Percentiles rank a stretch among this genome's conserved stretches.
These are phyloP conservation scores for Nakazawaea holstii DNA, from an alignment of 805 yeast species.

Conservation along the genomic window DNA sequence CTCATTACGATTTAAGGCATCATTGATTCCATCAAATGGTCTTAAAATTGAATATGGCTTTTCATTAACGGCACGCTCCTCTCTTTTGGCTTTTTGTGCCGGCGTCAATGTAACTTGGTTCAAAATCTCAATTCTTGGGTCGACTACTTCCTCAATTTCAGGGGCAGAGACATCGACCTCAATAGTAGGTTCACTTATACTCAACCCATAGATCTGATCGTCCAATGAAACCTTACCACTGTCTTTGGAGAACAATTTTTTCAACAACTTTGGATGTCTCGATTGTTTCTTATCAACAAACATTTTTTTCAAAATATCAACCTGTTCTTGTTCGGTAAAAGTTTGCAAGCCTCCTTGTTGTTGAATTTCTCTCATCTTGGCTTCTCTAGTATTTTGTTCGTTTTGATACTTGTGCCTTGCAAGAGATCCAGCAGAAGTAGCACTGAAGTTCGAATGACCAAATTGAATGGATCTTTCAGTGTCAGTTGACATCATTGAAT, in stretches of 20 bases:
- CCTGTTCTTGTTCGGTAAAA: conserved; percentile 14
- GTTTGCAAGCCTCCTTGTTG: conserved; percentile 14
- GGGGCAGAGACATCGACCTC: conserved; percentile 2
- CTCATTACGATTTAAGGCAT: conserved; percentile 44
- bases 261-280: conserved; percentile 40
- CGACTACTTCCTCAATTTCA: conserved; percentile 34
- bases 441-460: conserved; percentile 70
- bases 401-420: conserved; percentile 63
- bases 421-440: conserved; percentile 84
- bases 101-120: conserved; percentile 41
- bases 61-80: conserved; percentile 54
- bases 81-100: conserved; percentile 65
- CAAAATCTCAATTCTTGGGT: conserved; percentile 43
- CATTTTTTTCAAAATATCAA: conserved; percentile 31
- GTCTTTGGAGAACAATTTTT: conserved; percentile 33
- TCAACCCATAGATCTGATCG: conserved; percentile 23
- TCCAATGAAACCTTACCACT: conserved; percentile 27
- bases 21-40: conserved; percentile 43
- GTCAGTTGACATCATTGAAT: conserved; percentile 27
- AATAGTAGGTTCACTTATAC: not conserved
- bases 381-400: conserved; percentile 26
- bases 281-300: conserved; percentile 36
- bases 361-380: conserved; percentile 19
- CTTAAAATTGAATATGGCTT: conserved; percentile 59
- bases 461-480: conserved; percentile 37